Evolutionary conservation across 352 stramenopile species (phyloP).

Genomic region (Pythium insidiosum): DNA sequence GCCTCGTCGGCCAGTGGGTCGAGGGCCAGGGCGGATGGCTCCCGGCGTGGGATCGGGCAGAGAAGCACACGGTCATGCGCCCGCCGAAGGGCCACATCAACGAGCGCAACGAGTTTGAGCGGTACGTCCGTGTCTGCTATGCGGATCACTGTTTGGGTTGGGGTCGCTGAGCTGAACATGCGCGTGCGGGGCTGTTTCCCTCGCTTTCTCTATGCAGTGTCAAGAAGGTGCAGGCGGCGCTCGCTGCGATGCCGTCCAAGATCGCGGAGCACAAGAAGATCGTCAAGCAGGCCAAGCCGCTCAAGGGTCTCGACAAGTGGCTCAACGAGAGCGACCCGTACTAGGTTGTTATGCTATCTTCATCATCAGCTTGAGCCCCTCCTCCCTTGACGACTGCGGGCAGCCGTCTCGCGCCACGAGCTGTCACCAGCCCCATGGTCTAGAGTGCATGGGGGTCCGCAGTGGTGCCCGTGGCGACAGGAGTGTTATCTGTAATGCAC

Average conservation of each 20-base stretch:
- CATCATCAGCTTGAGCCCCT: no score
- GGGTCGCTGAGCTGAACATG: background rate
- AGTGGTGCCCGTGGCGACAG: no score
- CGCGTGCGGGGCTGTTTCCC: no score
- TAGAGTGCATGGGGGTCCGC: no score
- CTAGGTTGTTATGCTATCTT: no score
- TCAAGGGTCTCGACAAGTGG: conserved; percentile 86
- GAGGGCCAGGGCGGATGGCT: conserved; percentile 77
- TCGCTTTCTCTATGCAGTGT: conserved; percentile 35
- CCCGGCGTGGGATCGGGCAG: conserved; percentile 56
- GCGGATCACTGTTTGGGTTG: no score
- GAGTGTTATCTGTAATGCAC: no score
- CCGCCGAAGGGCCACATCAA: conserved; percentile 73
- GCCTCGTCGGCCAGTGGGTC: conserved; percentile 68
- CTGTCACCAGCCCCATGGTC: no score
- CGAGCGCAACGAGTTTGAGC: conserved; percentile 79
- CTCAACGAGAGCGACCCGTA: conserved; percentile 79
- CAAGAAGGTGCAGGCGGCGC: conserved; percentile 80
- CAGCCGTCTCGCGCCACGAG: no score
- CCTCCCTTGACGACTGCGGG: background rate
- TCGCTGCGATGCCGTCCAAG: conserved; percentile 79
- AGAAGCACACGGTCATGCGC: conserved; percentile 85
- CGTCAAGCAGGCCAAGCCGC: conserved; percentile 69
- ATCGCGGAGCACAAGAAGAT: conserved; percentile 85
- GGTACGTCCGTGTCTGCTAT: conserved; percentile 19